Evolutionary conservation across 176 grass and related monocot species (phyloP).

Genomic region (Paspalum notatum): DNA sequence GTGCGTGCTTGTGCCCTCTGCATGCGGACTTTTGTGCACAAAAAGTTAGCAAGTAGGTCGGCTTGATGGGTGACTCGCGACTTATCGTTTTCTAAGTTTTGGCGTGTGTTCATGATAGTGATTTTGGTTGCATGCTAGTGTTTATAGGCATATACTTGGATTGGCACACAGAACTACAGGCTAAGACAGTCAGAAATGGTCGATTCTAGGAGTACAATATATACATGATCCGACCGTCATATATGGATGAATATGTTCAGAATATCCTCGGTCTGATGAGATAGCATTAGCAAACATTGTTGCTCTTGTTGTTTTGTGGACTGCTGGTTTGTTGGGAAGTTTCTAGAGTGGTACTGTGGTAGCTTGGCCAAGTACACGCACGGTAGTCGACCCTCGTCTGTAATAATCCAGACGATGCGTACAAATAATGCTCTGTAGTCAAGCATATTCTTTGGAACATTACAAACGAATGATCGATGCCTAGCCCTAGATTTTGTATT

Average conservation of each 20-base stretch:
- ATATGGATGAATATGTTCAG: slow-evolving; percentile 33
- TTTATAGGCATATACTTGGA: slow-evolving; percentile 29
- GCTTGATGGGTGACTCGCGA: not conserved
- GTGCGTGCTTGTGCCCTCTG: not conserved
- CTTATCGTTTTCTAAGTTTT: slow-evolving; percentile 27
- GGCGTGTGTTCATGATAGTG: not conserved
- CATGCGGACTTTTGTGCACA: slow-evolving; percentile 35
- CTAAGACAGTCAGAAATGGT: not conserved
- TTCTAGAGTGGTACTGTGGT: slow-evolving; percentile 25
- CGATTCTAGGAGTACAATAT: not conserved
- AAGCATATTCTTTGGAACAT: slow-evolving; percentile 2
- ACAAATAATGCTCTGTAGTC: not conserved
- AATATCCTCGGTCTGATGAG: slow-evolving; percentile 30
- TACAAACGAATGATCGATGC: not conserved
- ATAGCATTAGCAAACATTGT: slow-evolving; percentile 23
- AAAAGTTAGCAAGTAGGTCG: slow-evolving; percentile 20
- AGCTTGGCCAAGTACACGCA: not conserved
- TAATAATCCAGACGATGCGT: not conserved
- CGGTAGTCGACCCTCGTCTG: too few species aligned
- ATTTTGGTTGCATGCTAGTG: not conserved
- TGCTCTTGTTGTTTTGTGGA: slow-evolving; percentile 29
- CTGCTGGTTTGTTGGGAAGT: not conserved
- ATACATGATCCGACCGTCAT: not conserved
- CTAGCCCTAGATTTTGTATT: not conserved
- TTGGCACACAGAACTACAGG: not conserved